Evolutionary conservation across 345 rosid species (phyloP).

Genomic region (Pistacia vera): DNA sequence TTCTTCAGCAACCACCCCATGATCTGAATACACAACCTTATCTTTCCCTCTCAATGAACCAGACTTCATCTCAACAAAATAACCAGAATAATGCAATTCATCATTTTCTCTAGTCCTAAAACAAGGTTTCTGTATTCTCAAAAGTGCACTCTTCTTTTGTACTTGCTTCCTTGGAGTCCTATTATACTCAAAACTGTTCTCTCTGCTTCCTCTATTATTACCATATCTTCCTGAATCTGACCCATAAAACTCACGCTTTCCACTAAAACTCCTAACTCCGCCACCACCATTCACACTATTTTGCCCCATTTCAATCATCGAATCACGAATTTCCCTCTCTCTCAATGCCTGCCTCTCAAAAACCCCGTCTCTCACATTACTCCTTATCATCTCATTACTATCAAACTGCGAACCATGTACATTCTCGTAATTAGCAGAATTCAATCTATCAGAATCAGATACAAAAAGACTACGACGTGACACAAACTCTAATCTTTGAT

Average conservation of each 20-base stretch:
- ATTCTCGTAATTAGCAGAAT: conserved; percentile 33
- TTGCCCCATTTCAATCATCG: conserved; percentile 28
- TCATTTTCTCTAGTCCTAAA: conserved; percentile 57
- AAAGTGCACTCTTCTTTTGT: conserved; percentile 85
- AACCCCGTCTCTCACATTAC: conserved; percentile 29
- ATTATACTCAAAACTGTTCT: conserved; percentile 44
- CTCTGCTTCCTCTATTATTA: conserved; percentile 52
- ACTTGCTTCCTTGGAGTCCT: conserved; percentile 58
- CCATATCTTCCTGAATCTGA: conserved; percentile 40
- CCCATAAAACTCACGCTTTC: conserved; percentile 43
- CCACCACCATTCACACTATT: conserved; percentile 25
- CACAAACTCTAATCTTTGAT: conserved; percentile 37
- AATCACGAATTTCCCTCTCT: conserved; percentile 27
- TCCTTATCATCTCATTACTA: conserved; percentile 24
- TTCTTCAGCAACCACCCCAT: conserved; percentile 38
- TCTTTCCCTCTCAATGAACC: conserved; percentile 55
- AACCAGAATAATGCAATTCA: conserved; percentile 35
- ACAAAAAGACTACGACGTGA: conserved; percentile 36
- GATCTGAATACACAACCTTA: conserved; percentile 35
- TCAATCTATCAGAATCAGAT: conserved; percentile 39
- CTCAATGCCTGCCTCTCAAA: conserved; percentile 43
- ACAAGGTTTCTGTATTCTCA: conserved; percentile 69
- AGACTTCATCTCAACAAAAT: conserved; percentile 42
- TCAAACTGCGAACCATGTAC: conserved; percentile 29
- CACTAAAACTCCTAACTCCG: conserved; percentile 28